Base-by-base conservation (phyloP, 257 asterid genomes). In the Jacaranda mimosifolia region DNA sequence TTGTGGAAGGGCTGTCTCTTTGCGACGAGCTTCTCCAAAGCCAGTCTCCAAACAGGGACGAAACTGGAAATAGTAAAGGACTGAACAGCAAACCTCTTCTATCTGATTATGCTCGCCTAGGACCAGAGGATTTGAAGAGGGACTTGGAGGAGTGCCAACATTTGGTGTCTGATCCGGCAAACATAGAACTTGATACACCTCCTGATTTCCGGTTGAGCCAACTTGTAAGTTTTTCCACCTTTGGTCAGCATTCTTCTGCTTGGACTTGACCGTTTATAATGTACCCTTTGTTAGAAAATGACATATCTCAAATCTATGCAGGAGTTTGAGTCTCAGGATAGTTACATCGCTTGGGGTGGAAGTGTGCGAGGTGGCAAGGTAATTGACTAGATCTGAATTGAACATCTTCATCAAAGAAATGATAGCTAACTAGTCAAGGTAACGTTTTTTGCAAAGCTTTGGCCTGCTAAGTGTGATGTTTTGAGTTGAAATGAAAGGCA, bases 271-370 rank as follows among this genome's bases (percentile, higher is more conserved):
- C 6, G 55, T 40, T 21, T 32, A 48, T 49, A 52, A 1, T 26
- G 32, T 26, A 26, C 32, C 32, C 32, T 26, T 2, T 7, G 38
- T 53, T 26, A 36, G 42, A 68, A 59, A 3, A 3, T 57, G 70
- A 79, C 73, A 80, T 38, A 32, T 73, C 18, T 70, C 65, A 35
- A 79, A 53, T 35, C 18, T 19, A 14, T 46, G 80, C 83, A 91
- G 97, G 98, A 94, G 74, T 94, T 94, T 55, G 93, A 80, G 65
- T 94, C 98, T 32, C 91, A 94, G 85, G 98, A 94, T 21, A 94
- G 98, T 70, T 94, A 83, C 82, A 63, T 92, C 17, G 91, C 97
- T 3, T 94, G 96, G 96, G 97, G 98, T 0, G 98, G 94, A 70
- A 85, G 70, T 85, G 19, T 73, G 36, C 81, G 10, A 79, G 85